These are phyloP conservation scores for Prillingera fragicola DNA, from an alignment of 1,284 basidiomycete species.

Conservation along the genomic window DNA sequence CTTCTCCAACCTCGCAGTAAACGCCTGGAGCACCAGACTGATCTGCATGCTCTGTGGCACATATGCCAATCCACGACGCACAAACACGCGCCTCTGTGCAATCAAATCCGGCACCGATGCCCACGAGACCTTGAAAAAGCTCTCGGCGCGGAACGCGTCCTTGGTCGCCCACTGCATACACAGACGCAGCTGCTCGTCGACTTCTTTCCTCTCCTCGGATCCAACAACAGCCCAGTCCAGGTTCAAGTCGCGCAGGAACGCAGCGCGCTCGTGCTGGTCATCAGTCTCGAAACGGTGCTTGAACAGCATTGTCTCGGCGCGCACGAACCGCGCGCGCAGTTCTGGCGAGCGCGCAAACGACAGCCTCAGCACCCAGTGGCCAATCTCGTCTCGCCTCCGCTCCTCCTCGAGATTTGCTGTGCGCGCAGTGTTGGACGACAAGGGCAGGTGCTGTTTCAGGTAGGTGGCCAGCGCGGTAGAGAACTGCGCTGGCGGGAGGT, in stretches of 20 bases:
- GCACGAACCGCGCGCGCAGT: conserved; percentile 78
- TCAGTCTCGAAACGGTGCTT: conserved; percentile 74
- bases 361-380: conserved; percentile 89
- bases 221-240: conserved; percentile 71
- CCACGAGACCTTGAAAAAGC: conserved; percentile 59
- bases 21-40: conserved; percentile 84
- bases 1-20: conserved; percentile 66
- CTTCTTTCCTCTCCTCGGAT: conserved; percentile 30
- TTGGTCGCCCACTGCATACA: conserved; percentile 38
- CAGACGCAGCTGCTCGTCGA: conserved; percentile 55
- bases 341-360: conserved; percentile 92
- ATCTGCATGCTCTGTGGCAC: conserved; percentile 77
- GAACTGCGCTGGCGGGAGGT: conserved; percentile 41
- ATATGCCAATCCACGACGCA: conserved; percentile 81
- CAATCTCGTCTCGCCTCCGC: conserved; percentile 78
- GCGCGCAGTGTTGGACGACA: conserved; percentile 60
- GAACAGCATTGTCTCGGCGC: conserved; percentile 83
- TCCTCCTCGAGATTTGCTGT: conserved; percentile 57
- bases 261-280: conserved; percentile 57
- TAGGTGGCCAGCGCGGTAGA: conserved; percentile 29
- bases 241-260: conserved; percentile 67
- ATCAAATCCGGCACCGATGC: conserved; percentile 89
- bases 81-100: conserved; percentile 72
- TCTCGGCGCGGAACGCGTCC: conserved; percentile 51
- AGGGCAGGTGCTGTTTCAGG: conserved; percentile 49